phyloP scores from a whole-genome alignment of 129 eudicot genomes.

The Erigeron canadensis region DNA sequence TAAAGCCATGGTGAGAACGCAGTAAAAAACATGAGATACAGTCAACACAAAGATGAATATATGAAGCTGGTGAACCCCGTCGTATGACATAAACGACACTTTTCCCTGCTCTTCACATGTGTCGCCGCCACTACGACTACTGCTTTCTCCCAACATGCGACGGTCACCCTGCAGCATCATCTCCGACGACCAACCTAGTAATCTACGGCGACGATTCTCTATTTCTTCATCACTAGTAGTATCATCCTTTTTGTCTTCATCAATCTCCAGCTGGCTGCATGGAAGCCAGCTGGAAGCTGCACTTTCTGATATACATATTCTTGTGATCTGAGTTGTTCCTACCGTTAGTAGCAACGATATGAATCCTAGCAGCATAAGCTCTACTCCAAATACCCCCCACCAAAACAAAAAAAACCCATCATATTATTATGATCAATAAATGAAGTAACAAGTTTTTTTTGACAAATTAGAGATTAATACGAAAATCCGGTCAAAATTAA shows the following conservation, averaged over 20 bases:
- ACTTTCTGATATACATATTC: constrained; percentile 42
- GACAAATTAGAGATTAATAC: no score
- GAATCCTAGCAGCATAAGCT: constrained; percentile 69
- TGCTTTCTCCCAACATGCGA: constrained; percentile 35
- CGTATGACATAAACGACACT: constrained; percentile 59
- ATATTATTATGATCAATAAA: background rate
- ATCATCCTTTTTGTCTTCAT: background rate
- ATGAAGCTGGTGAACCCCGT: constrained; percentile 70
- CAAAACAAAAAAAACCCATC: background rate
- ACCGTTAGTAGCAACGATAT: constrained; percentile 69
- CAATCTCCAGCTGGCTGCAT: constrained; percentile 32
- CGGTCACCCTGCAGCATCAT: constrained; percentile 30
- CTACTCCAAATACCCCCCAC: constrained; percentile 29
- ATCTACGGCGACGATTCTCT: constrained; percentile 46
- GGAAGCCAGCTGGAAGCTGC: constrained; percentile 60
- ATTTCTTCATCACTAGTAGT: constrained; percentile 11
- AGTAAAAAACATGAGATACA: constrained; percentile 51
- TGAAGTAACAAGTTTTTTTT: background rate
- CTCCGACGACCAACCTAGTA: constrained; percentile 22
- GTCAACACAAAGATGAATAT: constrained; percentile 72
- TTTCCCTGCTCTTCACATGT: constrained; percentile 64
- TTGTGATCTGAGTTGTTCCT: constrained; percentile 40
- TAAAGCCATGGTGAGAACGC: constrained; percentile 52
- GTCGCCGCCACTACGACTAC: constrained; percentile 33
- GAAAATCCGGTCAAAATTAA: no score